Conservation (phyloP, 257 asterid species). For the Fraxinus excelsior region DNA sequence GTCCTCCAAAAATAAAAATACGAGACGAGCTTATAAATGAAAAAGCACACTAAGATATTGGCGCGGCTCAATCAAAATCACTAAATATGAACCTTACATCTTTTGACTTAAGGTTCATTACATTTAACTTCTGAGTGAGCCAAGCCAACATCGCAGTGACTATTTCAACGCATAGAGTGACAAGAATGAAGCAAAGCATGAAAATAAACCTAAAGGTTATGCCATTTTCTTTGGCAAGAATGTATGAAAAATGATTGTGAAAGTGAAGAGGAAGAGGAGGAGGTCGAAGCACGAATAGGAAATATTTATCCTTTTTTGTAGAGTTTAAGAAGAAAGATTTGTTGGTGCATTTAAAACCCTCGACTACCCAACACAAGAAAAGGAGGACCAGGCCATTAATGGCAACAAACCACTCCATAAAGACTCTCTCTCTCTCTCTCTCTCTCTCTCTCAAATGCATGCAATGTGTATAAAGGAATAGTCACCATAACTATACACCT, state of each 20-base stretch:
- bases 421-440: not conserved
- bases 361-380: slow-evolving; percentile 38
- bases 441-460: slow-evolving; percentile 4
- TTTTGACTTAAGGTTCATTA: no score
- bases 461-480: slow-evolving; percentile 29
- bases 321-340: slow-evolving; percentile 28
- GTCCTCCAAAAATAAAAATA: not conserved
- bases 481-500: slow-evolving; percentile 27
- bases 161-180: slow-evolving; percentile 28
- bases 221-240: not conserved
- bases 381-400: slow-evolving; percentile 45
- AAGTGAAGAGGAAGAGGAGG: not conserved
- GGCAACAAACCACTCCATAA: slow-evolving; percentile 43
- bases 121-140: slow-evolving; percentile 46
- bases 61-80: slow-evolving; percentile 66
- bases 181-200: not conserved
- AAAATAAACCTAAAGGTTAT: not conserved
- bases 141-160: slow-evolving; percentile 60
- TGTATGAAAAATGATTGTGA: not conserved
- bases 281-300: slow-evolving; percentile 17
- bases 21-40: slow-evolving; percentile 16
- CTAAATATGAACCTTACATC: not conserved
- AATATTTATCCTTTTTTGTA: slow-evolving; percentile 15
- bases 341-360: slow-evolving; percentile 39
- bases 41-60: slow-evolving; percentile 60